These are phyloP conservation scores for Mycena leptocephala DNA, from an alignment of 768 basidiomycete species.

Conservation along the genomic window DNA sequence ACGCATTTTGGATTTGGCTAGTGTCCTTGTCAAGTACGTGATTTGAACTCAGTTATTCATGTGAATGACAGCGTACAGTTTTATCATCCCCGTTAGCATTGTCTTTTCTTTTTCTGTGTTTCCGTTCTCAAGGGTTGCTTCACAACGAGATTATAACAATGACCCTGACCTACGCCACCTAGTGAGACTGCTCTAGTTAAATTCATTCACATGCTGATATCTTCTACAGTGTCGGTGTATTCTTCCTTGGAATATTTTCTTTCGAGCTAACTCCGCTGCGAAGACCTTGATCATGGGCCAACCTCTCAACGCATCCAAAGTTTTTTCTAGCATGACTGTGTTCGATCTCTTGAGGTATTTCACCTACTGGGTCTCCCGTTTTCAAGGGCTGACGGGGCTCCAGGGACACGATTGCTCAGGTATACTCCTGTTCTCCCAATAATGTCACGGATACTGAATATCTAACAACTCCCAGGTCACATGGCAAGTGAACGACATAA, in stretches of 20 bases:
- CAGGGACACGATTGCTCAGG: neutral
- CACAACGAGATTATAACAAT: conserved; percentile 60
- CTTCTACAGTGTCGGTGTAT: conserved; percentile 29
- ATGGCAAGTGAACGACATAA: conserved; percentile 3
- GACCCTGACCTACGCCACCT: conserved; percentile 62
- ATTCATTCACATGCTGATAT: conserved; percentile 45
- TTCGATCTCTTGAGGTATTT: conserved; percentile 62
- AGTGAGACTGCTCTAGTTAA: conserved; percentile 29
- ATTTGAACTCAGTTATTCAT: neutral
- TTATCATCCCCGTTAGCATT: conserved; percentile 38
- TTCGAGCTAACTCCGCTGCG: neutral
- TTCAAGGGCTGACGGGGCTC: neutral
- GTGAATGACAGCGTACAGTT: conserved; percentile 42
- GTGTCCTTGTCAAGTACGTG: conserved; percentile 49
- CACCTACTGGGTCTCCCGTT: neutral
- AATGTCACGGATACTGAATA: neutral
- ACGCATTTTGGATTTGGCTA: conserved; percentile 57
- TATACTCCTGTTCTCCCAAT: neutral
- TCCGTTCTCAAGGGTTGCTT: neutral
- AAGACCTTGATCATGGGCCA: conserved; percentile 20
- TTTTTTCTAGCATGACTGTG: conserved; percentile 56
- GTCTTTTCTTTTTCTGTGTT: neutral
- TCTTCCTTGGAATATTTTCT: neutral
- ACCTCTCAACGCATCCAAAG: conserved; percentile 33
- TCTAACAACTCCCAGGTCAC: conserved; percentile 9